Evolutionary conservation across 306 rosid genomes (phyloP).

Genomic region (Cercis canadensis): DNA sequence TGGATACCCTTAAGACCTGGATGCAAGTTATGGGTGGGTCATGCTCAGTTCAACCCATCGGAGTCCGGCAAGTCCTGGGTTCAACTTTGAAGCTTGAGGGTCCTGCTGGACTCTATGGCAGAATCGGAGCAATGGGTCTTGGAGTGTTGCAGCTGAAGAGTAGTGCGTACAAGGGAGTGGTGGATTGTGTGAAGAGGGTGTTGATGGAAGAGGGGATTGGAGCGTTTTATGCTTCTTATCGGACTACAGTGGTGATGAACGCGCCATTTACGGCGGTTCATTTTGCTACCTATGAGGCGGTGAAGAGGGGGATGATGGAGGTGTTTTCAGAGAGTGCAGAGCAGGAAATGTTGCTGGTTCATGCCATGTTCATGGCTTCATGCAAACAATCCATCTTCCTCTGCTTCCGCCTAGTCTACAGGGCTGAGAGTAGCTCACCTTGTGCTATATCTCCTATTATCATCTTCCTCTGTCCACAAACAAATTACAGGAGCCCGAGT

Average conservation of each 20-base stretch:
- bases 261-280: conserved; percentile 75
- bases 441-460: no score
- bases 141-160: conserved; percentile 59
- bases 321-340: conserved; percentile 47
- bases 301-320: conserved; percentile 51
- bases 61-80: conserved; percentile 52
- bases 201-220: conserved; percentile 52
- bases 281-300: conserved; percentile 63
- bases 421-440: no score
- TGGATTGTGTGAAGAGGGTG: conserved; percentile 57
- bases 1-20: conserved; percentile 65
- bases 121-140: conserved; percentile 63
- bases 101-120: conserved; percentile 50
- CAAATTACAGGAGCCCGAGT: no score
- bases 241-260: conserved; percentile 68
- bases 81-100: conserved; percentile 55
- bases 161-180: conserved; percentile 54
- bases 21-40: conserved; percentile 63
- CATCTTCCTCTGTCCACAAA: no score
- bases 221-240: no score
- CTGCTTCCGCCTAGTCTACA: no score
- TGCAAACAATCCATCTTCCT: no score
- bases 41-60: conserved; percentile 50
- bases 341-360: conserved; percentile 59
- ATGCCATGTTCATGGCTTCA: no score